Evolutionary conservation across 1,284 basidiomycete species (phyloP).

Genomic region (Retiboletus flavoniger): DNA sequence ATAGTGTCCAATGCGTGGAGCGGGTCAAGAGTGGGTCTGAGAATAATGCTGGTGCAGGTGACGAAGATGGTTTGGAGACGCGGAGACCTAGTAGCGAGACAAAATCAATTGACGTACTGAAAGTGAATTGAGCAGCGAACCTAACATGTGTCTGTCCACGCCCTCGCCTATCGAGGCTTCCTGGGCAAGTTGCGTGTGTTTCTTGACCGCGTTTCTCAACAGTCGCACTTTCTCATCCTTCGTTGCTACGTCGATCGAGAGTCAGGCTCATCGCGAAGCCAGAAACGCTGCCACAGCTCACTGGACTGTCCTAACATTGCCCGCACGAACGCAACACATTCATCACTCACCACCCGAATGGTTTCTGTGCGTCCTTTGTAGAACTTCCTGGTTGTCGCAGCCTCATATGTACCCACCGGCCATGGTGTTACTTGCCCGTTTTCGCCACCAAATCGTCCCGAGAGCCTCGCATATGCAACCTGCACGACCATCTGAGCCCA

Average conservation of each 20-base stretch:
- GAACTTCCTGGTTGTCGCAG: constrained; percentile 82
- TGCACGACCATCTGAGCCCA: constrained; percentile 92
- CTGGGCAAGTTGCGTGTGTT: constrained; percentile 70
- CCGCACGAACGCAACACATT: constrained; percentile 70
- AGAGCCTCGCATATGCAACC: constrained; percentile 76
- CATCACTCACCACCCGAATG: constrained; percentile 73
- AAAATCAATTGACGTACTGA: not conserved
- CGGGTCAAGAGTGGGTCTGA: constrained; percentile 68
- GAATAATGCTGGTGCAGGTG: constrained; percentile 66
- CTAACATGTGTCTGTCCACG: constrained; percentile 82
- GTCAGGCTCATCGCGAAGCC: not conserved
- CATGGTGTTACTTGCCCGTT: constrained; percentile 39
- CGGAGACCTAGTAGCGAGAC: constrained; percentile 54
- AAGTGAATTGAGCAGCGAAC: constrained; percentile 38
- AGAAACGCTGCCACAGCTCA: constrained; percentile 11
- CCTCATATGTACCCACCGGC: constrained; percentile 79
- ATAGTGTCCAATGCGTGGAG: constrained; percentile 70
- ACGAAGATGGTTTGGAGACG: constrained; percentile 59
- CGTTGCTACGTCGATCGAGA: constrained; percentile 18
- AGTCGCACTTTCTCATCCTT: constrained; percentile 51
- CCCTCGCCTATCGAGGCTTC: constrained; percentile 73
- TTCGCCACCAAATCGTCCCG: constrained; percentile 30
- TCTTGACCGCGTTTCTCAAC: constrained; percentile 67
- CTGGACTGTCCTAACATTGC: constrained; percentile 64
- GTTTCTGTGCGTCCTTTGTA: constrained; percentile 87